Evolutionary conservation across 1,284 basidiomycete genomes (phyloP).

Genomic region (Wolfiporia cocos): DNA sequence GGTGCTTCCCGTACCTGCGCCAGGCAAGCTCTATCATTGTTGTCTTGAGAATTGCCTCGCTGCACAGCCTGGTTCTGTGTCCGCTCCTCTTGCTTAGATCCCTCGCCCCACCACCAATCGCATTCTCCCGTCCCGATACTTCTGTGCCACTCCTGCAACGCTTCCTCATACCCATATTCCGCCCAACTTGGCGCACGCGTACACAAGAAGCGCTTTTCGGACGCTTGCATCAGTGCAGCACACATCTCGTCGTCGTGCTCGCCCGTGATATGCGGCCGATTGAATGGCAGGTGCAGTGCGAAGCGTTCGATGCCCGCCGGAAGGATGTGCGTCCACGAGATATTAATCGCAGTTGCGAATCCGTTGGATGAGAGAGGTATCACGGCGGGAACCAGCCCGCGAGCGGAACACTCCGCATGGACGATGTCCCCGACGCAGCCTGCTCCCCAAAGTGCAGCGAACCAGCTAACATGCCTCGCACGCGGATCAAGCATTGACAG

Average conservation of each 20-base stretch:
- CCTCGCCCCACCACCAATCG: conserved; percentile 18
- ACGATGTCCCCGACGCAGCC: conserved; percentile 17
- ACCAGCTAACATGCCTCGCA: no score
- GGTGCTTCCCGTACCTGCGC: no score
- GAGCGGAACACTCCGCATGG: conserved; percentile 22
- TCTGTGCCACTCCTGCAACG: conserved; percentile 18
- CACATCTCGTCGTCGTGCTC: conserved; percentile 20
- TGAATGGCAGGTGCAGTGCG: conserved; percentile 22
- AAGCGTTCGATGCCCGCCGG: conserved; percentile 16
- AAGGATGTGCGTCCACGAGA: conserved; percentile 20
- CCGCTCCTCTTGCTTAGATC: no score
- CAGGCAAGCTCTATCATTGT: no score
- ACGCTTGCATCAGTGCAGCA: conserved; percentile 17
- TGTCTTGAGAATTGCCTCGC: no score
- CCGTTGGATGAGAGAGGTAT: no score
- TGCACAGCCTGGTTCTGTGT: no score
- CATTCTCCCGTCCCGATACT: conserved; percentile 13
- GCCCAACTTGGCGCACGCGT: conserved; percentile 7
- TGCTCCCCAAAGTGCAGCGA: conserved; percentile 19
- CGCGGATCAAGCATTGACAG: conserved; percentile 25
- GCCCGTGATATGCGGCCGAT: conserved; percentile 25
- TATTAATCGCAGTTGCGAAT: conserved; percentile 6
- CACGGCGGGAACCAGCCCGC: conserved; percentile 13
- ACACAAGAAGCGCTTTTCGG: conserved; percentile 16
- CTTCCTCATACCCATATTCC: conserved; percentile 21